Evolutionary conservation across 352 stramenopile species (phyloP).

Genomic region (Blastocystis hominis): DNA sequence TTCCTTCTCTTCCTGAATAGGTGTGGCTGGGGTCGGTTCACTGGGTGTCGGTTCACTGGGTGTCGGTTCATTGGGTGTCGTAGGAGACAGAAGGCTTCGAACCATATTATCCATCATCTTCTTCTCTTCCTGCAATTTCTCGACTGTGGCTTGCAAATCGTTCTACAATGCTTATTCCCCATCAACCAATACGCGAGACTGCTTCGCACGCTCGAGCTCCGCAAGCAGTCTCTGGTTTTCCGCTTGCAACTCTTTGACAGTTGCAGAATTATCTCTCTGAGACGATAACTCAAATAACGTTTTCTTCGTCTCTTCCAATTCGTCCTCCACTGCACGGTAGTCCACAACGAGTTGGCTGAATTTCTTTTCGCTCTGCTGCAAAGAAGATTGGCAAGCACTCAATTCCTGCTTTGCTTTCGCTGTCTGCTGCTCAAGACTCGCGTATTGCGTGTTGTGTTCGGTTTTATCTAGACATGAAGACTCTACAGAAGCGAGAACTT

Average conservation of each 20-base stretch:
- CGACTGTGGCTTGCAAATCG: background rate
- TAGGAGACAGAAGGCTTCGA: background rate
- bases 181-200: background rate
- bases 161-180: background rate
- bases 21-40: background rate
- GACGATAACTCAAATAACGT: background rate
- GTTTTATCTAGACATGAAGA: background rate
- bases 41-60: background rate
- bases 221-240: background rate
- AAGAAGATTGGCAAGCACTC: background rate
- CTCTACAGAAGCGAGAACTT: background rate
- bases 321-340: slow-evolving; percentile 35
- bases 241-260: background rate
- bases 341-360: background rate
- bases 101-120: slow-evolving; percentile 42
- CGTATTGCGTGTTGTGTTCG: background rate
- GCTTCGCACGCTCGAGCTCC: slow-evolving; percentile 1
- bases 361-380: slow-evolving; percentile 22
- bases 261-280: background rate
- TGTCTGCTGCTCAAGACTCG: background rate
- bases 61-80: background rate
- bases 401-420: slow-evolving; percentile 7
- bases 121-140: slow-evolving; percentile 29
- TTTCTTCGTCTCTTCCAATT: slow-evolving; percentile 33
- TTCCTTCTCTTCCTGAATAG: background rate